Conservation (phyloP, 2,329 filamentous ascomycete genomes). For the Elsinoe australis region DNA sequence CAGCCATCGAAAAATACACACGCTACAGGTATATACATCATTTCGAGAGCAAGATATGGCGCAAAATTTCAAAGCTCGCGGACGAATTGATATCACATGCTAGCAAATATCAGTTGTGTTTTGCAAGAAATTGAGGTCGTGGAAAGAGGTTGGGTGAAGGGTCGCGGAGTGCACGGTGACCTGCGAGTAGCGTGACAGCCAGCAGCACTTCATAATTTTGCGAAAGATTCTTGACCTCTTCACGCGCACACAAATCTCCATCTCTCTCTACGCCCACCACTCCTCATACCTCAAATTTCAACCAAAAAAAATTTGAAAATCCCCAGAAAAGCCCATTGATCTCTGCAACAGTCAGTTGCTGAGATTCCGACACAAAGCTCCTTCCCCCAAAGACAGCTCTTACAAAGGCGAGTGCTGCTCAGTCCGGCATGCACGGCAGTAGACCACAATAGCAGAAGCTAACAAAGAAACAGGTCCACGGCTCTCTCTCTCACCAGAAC, state of each 20-base stretch:
- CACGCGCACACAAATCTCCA: not conserved
- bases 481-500: not conserved
- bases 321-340: constrained; percentile 30
- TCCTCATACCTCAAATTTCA: constrained; percentile 1
- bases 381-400: constrained; percentile 22
- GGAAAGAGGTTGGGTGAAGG: too few relatives aligned
- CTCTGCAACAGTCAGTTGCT: constrained; percentile 22
- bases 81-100: too few relatives aligned
- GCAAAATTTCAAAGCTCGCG: not conserved
- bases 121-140: too few relatives aligned
- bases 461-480: constrained; percentile 6
- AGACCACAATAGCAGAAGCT: constrained; percentile 13
- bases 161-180: too few relatives aligned
- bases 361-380: constrained; percentile 21
- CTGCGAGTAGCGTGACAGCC: too few relatives aligned
- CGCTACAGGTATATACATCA: too few relatives aligned
- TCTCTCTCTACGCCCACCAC: constrained; percentile 9
- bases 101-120: too few relatives aligned
- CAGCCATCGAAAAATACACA: too few relatives aligned
- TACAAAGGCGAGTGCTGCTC: constrained; percentile 16
- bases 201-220: constrained; percentile 7
- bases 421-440: constrained; percentile 12
- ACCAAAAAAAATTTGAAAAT: constrained; percentile 36
- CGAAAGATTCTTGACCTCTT: constrained; percentile 1
- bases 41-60: too few relatives aligned